phyloP scores from a whole-genome alignment of 1,284 basidiomycete genomes.

The Cryptococcus floricola region DNA sequence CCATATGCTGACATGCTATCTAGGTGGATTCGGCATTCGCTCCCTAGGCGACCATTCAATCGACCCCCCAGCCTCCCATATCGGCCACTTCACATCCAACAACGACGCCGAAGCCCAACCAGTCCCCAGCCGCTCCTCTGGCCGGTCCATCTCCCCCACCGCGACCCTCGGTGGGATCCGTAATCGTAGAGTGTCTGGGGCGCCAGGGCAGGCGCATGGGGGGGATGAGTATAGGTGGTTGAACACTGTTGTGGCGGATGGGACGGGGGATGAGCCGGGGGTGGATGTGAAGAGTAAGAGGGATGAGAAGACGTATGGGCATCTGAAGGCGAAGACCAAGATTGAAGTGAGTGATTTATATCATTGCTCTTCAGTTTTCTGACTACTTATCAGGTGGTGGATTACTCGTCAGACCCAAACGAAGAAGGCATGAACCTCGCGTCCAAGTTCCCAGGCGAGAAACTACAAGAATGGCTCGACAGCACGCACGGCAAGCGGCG shows the following conservation, averaged over 20 bases:
- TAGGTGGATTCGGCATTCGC: too few species aligned
- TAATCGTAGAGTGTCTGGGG: not conserved
- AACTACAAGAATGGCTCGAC: slow-evolving; percentile 42
- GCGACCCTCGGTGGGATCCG: not conserved
- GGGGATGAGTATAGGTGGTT: slow-evolving; percentile 32
- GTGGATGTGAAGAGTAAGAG: slow-evolving; percentile 45
- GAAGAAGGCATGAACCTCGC: slow-evolving; percentile 38
- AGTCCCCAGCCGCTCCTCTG: too few species aligned
- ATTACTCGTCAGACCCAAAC: slow-evolving; percentile 41
- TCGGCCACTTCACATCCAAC: too few species aligned
- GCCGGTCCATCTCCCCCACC: not conserved
- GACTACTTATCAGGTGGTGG: slow-evolving; percentile 33
- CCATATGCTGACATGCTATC: too few species aligned
- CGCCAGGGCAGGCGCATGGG: not conserved
- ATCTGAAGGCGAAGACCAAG: slow-evolving; percentile 29
- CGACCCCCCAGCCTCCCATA: too few species aligned
- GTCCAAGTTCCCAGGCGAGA: slow-evolving; percentile 41
- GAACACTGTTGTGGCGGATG: slow-evolving; percentile 16
- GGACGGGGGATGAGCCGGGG: slow-evolving; percentile 50
- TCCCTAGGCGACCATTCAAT: too few species aligned
- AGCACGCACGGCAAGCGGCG: slow-evolving; percentile 30
- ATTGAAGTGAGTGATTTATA: slow-evolving; percentile 28
- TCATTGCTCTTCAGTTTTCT: not conserved
- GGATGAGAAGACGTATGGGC: slow-evolving; percentile 41
- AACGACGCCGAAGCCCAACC: too few species aligned